phyloP scores from a whole-genome alignment of 805 yeast genomes.

The Candida ulmi region DNA sequence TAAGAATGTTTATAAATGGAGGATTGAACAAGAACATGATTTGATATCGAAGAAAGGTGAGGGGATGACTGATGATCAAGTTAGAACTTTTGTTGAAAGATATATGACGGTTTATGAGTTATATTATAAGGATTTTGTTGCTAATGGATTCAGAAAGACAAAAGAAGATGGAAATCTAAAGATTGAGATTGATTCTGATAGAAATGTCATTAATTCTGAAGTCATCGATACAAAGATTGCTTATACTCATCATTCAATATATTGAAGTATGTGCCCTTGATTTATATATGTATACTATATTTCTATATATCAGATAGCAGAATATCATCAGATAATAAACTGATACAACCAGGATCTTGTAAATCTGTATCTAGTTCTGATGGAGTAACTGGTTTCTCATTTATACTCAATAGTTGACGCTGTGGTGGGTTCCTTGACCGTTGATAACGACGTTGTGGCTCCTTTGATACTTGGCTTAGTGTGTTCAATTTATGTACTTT shows the following conservation, averaged over 20 bases:
- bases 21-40: constrained; percentile 60
- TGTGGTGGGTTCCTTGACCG: no score
- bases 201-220: constrained; percentile 8
- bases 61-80: constrained; percentile 81
- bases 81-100: constrained; percentile 63
- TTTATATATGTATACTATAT: no score
- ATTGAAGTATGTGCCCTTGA: background rate
- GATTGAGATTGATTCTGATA: constrained; percentile 11
- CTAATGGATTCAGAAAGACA: constrained; percentile 22
- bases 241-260: background rate
- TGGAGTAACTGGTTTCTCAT: no score
- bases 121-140: constrained; percentile 45
- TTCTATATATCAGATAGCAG: constrained; percentile 1
- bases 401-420: no score
- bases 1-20: constrained; percentile 69
- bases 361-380: no score
- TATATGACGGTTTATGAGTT: constrained; percentile 83
- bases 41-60: constrained; percentile 46
- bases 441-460: no score
- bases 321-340: constrained; percentile 4
- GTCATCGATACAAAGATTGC: background rate
- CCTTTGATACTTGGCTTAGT: no score
- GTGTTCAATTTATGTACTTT: no score
- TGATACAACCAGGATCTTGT: background rate
- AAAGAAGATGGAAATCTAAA: constrained; percentile 12